These are phyloP conservation scores for Pseudogymnoascus verrucosus DNA, from an alignment of 2,329 filamentous ascomycete genomes.

Conservation along the genomic window DNA sequence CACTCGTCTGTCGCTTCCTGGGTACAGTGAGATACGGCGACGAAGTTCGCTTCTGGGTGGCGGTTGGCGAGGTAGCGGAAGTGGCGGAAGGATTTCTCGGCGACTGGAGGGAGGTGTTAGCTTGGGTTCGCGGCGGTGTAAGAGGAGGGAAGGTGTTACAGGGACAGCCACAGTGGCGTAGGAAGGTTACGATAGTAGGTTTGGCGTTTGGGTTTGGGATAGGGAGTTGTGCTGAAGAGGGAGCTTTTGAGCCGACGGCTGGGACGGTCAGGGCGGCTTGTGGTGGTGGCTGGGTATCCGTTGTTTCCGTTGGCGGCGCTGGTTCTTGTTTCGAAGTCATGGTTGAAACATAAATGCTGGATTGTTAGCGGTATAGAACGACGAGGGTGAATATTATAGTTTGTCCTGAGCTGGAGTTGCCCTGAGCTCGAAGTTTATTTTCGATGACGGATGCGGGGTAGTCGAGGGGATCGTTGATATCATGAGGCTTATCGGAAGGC, in stretches of 20 bases:
- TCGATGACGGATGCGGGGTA: constrained; percentile 6
- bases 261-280: constrained; percentile 28
- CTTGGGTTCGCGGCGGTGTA: neutral
- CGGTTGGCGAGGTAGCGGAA: constrained; percentile 44
- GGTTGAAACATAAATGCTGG: neutral
- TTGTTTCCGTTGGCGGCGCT: constrained; percentile 15
- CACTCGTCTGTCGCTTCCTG: constrained; percentile 44
- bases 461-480: constrained; percentile 1
- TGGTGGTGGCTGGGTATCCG: constrained; percentile 33
- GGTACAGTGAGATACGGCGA: constrained; percentile 55
- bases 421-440: neutral
- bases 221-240: constrained; percentile 42
- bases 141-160: constrained; percentile 38
- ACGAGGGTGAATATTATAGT: neutral
- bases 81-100: constrained; percentile 55
- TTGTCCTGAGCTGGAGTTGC: neutral
- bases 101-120: constrained; percentile 38
- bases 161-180: constrained; percentile 67
- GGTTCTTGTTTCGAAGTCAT: constrained; percentile 28
- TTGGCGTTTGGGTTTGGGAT: constrained; percentile 43
- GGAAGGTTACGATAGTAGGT: constrained; percentile 56
- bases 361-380: neutral
- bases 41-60: constrained; percentile 44
- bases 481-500: constrained; percentile 1
- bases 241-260: constrained; percentile 47